Evolutionary conservation across 495 filamentous ascomycete species (phyloP), one percentile per base, ranked within the genome.

Genomic region (Antarctomyces pellizariae): DNA sequence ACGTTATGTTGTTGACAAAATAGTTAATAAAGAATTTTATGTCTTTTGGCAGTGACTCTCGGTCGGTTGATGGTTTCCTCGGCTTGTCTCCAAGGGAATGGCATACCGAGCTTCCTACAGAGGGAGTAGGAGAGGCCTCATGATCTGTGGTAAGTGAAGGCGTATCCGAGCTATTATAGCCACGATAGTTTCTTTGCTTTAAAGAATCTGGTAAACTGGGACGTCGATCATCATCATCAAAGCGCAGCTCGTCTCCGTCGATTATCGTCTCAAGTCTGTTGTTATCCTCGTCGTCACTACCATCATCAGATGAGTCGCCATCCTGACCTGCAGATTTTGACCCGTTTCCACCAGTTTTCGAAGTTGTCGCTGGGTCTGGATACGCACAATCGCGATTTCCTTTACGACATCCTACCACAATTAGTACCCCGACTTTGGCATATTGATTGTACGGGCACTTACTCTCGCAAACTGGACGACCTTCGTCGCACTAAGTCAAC

Each of bases 391-490:
- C 76, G 44, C 82, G 59, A 33, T 63, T 73, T 18, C 79, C 80
- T 47, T 90, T 92, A 29, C 66, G 64, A 45, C 80, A 91, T 37
- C 78, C 73, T 78, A 32, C 24, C 9, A 26, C 14, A 22, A 33
- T 49, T 28, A 46, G 43, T 36, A 29, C 8, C n/a, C 19, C 16
- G 20, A 28, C 10, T 18, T 6, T 6, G 12, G 2, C 34, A 18
- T 18, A 7, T 19, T 25, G 24, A 29, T 17, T 12, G 18, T 25
- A 11, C 21, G 9, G 7, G 16, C 18, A 23, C 67, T 52, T 49
- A 83, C 78, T 57, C 45, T 95, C 82, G 47, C 86, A 97, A 18
- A 77, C 50, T 13, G 86, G 86, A 40, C 68, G 80, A 17, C 51
- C 59, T 45, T 91, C 84, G 39, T 91, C 79, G 45, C 78, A 92